These are phyloP conservation scores for Sporisorium graminicola DNA, from an alignment of 1,284 basidiomycete species.

Conservation along the genomic window DNA sequence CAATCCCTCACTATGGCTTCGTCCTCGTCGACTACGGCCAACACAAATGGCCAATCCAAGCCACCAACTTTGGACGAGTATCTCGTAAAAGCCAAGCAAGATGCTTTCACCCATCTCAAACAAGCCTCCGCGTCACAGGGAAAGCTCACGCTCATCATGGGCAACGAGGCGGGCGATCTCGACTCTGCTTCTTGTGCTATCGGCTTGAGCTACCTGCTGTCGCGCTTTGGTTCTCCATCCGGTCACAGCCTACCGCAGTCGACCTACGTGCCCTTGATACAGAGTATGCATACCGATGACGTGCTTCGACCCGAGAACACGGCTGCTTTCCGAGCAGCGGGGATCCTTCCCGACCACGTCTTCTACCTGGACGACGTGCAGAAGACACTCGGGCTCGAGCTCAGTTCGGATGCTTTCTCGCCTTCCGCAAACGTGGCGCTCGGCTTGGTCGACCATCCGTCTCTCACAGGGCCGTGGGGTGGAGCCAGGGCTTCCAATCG, in stretches of 20 bases:
- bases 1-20: background rate
- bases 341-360: conserved; percentile 27
- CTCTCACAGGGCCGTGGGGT: conserved; percentile 51
- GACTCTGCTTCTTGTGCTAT: conserved; percentile 65
- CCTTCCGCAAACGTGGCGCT: conserved; percentile 38
- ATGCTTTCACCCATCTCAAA: conserved; percentile 33
- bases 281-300: conserved; percentile 79
- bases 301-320: conserved; percentile 85
- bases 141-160: conserved; percentile 60
- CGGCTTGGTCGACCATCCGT: conserved; percentile 57
- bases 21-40: background rate
- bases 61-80: conserved; percentile 18
- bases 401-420: conserved; percentile 34
- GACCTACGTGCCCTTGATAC: conserved; percentile 78
- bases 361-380: conserved; percentile 54
- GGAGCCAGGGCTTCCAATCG: conserved; percentile 30
- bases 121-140: conserved; percentile 5
- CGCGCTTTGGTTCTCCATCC: conserved; percentile 34
- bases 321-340: conserved; percentile 40
- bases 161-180: conserved; percentile 68
- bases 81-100: conserved; percentile 30
- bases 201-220: conserved; percentile 58
- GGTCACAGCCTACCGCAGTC: conserved; percentile 32
- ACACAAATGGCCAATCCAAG: background rate
- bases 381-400: conserved; percentile 23